These are phyloP conservation scores for Umbelopsis ramanniana DNA, from an alignment of 192 early-diverging fungal species.

Conservation along the genomic window DNA sequence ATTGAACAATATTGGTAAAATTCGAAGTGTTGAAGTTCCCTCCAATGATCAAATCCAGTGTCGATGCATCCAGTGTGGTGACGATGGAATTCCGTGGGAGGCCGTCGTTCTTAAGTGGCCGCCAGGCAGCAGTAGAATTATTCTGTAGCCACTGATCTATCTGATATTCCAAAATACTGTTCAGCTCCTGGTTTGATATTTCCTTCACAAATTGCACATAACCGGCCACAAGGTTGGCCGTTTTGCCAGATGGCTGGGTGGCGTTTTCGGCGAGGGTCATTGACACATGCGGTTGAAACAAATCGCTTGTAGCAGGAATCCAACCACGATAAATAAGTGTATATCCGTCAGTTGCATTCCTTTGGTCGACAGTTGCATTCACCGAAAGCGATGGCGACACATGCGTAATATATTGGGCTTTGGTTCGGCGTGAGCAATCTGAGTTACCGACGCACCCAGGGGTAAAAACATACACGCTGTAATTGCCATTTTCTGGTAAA, in stretches of 20 bases:
- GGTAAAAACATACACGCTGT: constrained; percentile 35
- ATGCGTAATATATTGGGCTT: constrained; percentile 26
- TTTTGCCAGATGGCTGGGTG: constrained; percentile 17
- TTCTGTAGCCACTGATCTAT: not conserved
- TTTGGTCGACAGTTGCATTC: constrained; percentile 28
- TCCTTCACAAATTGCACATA: constrained; percentile 29
- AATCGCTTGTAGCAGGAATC: constrained; percentile 9
- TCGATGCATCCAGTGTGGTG: constrained; percentile 40
- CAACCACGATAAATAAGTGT: constrained; percentile 30
- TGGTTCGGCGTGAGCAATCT: constrained; percentile 32
- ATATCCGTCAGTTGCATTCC: constrained; percentile 21
- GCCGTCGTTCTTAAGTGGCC: constrained; percentile 39
- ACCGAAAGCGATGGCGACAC: constrained; percentile 25
- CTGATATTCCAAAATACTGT: constrained; percentile 33
- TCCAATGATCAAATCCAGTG: constrained; percentile 51
- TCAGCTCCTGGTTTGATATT: constrained; percentile 2
- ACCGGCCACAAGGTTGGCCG: constrained; percentile 31
- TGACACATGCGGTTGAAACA: constrained; percentile 27
- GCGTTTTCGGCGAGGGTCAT: constrained; percentile 24
- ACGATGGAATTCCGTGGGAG: constrained; percentile 49
- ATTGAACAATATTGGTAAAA: constrained; percentile 61
- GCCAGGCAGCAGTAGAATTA: constrained; percentile 6
- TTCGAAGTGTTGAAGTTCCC: constrained; percentile 58
- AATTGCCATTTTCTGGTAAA: constrained; percentile 37
- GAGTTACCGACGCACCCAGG: constrained; percentile 37